Evolutionary conservation across 2,329 filamentous ascomycete species (phyloP).

Genomic region (Cercospora zeina): DNA sequence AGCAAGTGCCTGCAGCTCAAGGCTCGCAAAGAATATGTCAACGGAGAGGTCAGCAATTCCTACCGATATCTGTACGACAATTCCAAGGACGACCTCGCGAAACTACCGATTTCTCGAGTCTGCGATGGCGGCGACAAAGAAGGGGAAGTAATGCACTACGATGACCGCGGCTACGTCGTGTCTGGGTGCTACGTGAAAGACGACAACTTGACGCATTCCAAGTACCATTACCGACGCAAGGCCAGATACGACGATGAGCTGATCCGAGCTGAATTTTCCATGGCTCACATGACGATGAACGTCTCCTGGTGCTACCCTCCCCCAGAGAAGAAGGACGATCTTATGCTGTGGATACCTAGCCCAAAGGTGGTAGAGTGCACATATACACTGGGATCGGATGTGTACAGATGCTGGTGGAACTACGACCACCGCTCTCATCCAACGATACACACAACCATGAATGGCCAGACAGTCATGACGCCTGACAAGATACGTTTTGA

Average conservation of each 20-base stretch:
- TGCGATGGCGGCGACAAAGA: conserved; percentile 51
- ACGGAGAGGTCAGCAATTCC: conserved; percentile 48
- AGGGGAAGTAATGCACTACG: conserved; percentile 54
- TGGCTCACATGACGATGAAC: conserved; percentile 56
- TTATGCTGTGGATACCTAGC: conserved; percentile 14
- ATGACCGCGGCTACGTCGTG: conserved; percentile 55
- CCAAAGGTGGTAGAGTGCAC: conserved; percentile 13
- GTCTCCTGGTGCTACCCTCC: conserved; percentile 48
- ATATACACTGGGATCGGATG: conserved; percentile 12
- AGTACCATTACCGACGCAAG: conserved; percentile 57
- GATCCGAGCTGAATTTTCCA: conserved; percentile 56
- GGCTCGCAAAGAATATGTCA: conserved; percentile 49
- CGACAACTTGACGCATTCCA: conserved; percentile 55
- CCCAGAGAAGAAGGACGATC: conserved; percentile 11
- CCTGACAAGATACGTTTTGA: conserved; percentile 9
- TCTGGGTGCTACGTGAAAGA: conserved; percentile 57
- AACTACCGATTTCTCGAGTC: conserved; percentile 43
- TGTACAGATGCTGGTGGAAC: conserved; percentile 15
- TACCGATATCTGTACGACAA: conserved; percentile 55
- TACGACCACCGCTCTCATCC: conserved; percentile 20
- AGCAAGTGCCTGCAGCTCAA: conserved; percentile 48
- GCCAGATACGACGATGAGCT: conserved; percentile 57
- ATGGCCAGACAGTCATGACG: conserved; percentile 9
- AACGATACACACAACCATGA: conserved; percentile 17
- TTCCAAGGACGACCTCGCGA: conserved; percentile 40